A percentile compares a stretch with the other conserved stretches of the same genome.
These are phyloP conservation scores for Arthrobotrys megalospora DNA, from an alignment of 2,329 filamentous ascomycete species.

Conservation along the genomic window DNA sequence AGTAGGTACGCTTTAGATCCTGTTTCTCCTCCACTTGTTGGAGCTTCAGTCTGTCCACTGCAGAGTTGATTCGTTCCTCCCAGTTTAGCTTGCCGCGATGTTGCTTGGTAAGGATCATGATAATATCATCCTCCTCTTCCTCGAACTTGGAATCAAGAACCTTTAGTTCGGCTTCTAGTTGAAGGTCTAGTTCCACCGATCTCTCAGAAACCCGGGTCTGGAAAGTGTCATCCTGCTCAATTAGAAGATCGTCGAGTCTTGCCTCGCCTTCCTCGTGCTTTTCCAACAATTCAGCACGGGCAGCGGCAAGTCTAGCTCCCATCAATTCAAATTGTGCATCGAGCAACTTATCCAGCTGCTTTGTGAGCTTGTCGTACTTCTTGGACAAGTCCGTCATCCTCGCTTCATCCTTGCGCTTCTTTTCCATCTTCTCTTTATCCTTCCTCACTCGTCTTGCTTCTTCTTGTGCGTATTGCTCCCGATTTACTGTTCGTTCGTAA, in stretches of 20 bases:
- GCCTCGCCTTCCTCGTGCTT: conserved; percentile 54
- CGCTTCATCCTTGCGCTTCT: conserved; percentile 56
- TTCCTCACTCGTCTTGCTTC: conserved; percentile 38
- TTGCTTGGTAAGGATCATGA: conserved; percentile 41
- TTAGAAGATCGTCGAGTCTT: conserved; percentile 37
- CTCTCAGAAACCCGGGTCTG: conserved; percentile 51
- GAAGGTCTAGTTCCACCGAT: conserved; percentile 46
- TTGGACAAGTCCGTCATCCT: conserved; percentile 55
- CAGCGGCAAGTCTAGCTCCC: conserved; percentile 35
- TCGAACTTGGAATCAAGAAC: conserved; percentile 48
- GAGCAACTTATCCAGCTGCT: conserved; percentile 46
- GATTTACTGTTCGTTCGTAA: conserved; percentile 34
- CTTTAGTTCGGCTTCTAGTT: conserved; percentile 48
- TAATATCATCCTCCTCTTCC: conserved; percentile 55
- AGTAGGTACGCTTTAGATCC: conserved; percentile 43
- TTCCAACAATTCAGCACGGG: conserved; percentile 38
- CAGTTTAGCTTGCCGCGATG: conserved; percentile 51
- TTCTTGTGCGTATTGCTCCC: conserved; percentile 45
- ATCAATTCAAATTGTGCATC: conserved; percentile 46
- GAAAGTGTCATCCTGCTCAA: conserved; percentile 47
- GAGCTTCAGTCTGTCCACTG: conserved; percentile 40
- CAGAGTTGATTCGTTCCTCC: conserved; percentile 50
- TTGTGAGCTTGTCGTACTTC: conserved; percentile 55
- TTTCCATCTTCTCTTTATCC: conserved; percentile 56
- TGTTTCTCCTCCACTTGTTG: conserved; percentile 52